Evolutionary conservation across 139 green algal species (phyloP).

Genomic region (Micractinium sp.): DNA sequence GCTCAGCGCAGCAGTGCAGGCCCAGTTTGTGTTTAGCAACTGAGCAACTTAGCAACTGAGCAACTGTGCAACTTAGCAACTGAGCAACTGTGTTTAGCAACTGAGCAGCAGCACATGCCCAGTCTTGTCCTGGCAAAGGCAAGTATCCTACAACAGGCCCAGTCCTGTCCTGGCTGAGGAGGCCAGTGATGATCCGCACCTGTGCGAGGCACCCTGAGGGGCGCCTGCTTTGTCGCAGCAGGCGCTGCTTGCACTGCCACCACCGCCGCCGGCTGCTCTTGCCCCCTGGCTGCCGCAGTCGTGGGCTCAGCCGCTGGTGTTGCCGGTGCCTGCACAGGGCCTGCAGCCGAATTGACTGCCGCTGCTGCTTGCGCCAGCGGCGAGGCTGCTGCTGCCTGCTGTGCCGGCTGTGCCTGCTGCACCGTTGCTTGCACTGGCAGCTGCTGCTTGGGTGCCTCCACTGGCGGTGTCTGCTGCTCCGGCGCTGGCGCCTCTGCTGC

Average conservation of each 20-base stretch:
- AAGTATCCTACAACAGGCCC: constrained; percentile 82
- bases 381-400: constrained; percentile 2
- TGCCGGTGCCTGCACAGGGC: no score
- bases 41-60: no score
- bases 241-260: neutral
- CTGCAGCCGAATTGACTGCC: no score
- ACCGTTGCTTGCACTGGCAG: neutral
- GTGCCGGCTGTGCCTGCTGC: neutral
- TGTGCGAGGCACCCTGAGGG: neutral
- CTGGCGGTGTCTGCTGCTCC: neutral
- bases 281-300: neutral
- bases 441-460: neutral
- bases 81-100: no score
- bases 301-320: no score
- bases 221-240: neutral
- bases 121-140: no score
- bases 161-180: constrained; percentile 38
- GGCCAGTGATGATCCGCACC: neutral
- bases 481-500: neutral
- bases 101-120: no score
- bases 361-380: neutral
- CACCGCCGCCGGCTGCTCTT: neutral
- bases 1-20: neutral
- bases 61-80: no score
- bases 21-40: neutral